Evolutionary conservation across 176 grass and related monocot genomes (phyloP).

Genomic region (Raddia distichophylla): DNA sequence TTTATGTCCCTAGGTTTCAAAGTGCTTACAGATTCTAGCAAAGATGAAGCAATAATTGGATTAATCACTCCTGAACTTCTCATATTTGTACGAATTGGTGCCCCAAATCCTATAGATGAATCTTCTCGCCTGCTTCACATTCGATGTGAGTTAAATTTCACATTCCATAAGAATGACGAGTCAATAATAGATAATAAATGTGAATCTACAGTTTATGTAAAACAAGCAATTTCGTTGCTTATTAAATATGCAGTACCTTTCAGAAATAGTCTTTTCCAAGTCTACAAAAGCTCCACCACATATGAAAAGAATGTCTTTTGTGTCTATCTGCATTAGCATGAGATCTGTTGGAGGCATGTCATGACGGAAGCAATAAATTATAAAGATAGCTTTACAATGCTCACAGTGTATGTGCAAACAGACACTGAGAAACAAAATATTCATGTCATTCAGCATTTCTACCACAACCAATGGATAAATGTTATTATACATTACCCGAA

Average conservation of each 20-base stretch:
- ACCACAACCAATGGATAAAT: not conserved
- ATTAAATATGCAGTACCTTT: conserved; percentile 65
- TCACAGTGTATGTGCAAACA: not conserved
- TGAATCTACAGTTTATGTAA: not conserved
- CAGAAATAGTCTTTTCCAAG: conserved; percentile 95
- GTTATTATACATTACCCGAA: not conserved
- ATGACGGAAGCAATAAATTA: conserved; percentile 1
- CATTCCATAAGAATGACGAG: not conserved
- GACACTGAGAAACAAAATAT: conserved; percentile 4
- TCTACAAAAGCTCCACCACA: conserved; percentile 98
- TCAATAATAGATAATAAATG: not conserved
- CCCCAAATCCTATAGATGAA: conserved; percentile 99
- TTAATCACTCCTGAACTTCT: conserved; percentile 68
- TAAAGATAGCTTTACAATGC: not conserved
- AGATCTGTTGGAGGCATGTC: conserved; percentile 42
- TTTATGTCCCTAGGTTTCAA: conserved; percentile 9
- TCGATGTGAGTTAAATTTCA: conserved; percentile 38
- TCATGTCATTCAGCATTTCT: not conserved
- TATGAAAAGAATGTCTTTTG: conserved; percentile 99
- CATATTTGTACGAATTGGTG: conserved; percentile 83
- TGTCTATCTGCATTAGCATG: conserved; percentile 77
- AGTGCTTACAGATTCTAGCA: conserved; percentile 89
- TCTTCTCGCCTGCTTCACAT: conserved; percentile 81
- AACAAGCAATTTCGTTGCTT: not conserved
- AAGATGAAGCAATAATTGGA: conserved; percentile 76